Evolutionary conservation across 2,329 filamentous ascomycete genomes (phyloP).

Genomic region (Colletotrichum godetiae): DNA sequence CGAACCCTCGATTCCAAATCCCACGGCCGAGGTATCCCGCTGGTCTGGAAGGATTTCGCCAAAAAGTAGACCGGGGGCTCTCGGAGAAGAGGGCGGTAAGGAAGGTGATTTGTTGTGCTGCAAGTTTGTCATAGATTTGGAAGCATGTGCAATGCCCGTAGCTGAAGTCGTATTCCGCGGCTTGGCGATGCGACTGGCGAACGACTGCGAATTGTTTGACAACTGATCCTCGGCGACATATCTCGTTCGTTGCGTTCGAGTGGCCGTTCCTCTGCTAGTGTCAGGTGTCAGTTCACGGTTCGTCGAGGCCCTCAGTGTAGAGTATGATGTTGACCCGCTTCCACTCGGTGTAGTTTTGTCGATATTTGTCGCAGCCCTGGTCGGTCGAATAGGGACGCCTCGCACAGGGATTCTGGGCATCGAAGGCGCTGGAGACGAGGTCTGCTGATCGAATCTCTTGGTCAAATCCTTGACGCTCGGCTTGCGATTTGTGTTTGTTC

Average conservation of each 20-base stretch:
- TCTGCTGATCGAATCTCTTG: slow-evolving; percentile 78
- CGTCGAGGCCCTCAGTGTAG: slow-evolving; percentile 51
- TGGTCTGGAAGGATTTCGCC: slow-evolving; percentile 77
- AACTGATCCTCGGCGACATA: slow-evolving; percentile 62
- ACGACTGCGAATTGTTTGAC: slow-evolving; percentile 67
- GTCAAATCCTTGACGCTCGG: slow-evolving; percentile 85
- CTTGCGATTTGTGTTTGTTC: slow-evolving; percentile 52
- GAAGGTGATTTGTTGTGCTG: slow-evolving; percentile 41
- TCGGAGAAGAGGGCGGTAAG: slow-evolving; percentile 44
- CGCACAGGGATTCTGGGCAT: slow-evolving; percentile 50
- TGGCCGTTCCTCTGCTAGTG: slow-evolving; percentile 22
- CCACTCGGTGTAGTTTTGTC: slow-evolving; percentile 33
- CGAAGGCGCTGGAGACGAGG: slow-evolving; percentile 44
- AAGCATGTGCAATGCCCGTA: slow-evolving; percentile 47
- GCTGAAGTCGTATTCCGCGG: slow-evolving; percentile 49
- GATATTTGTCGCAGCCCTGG: slow-evolving; percentile 46
- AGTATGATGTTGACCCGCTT: slow-evolving; percentile 50
- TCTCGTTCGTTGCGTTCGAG: slow-evolving; percentile 55
- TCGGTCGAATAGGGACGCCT: slow-evolving; percentile 50
- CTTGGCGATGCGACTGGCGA: slow-evolving; percentile 69
- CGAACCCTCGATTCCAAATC: slow-evolving; percentile 69
- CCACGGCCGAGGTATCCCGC: slow-evolving; percentile 61
- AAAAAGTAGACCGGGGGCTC: slow-evolving; percentile 71
- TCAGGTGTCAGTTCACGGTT: slow-evolving; percentile 46
- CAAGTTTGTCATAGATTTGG: slow-evolving; percentile 48